A percentile compares a stretch with the other conserved stretches of the same genome.
These are phyloP conservation scores for Cynara cardunculus DNA, from an alignment of 129 eudicot genomes.

Conservation along the genomic window DNA sequence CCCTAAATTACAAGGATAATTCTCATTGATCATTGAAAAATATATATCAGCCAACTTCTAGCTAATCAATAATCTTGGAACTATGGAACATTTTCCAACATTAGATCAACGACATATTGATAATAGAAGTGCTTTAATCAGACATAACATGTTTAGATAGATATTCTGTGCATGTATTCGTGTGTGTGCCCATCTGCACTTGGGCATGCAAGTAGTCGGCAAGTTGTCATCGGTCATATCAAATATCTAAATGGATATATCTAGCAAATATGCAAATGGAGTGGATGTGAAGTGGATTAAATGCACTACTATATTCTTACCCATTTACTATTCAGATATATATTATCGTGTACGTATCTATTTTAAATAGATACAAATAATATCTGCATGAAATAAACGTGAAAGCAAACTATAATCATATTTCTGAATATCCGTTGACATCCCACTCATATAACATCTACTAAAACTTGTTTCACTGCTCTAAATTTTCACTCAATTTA, in stretches of 20 bases:
- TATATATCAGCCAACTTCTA: not conserved
- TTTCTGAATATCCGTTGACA: conserved; percentile 5
- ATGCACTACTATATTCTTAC: not conserved
- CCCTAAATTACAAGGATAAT: not conserved
- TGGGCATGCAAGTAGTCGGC: not conserved
- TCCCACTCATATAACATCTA: not conserved
- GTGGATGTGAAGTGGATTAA: not conserved
- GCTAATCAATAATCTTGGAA: not conserved
- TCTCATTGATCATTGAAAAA: not conserved
- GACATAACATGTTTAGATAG: not conserved
- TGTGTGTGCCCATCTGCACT: not conserved
- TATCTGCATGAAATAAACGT: not conserved
- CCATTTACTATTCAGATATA: not conserved
- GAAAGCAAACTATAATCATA: not conserved
- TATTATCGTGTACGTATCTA: not conserved
- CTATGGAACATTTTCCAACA: not conserved
- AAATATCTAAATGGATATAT: not conserved
- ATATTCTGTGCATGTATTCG: not conserved
- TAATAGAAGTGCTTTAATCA: not conserved
- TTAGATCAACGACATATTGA: not conserved
- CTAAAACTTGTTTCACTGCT: not conserved
- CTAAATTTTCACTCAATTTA: not conserved
- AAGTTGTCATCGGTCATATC: no score
- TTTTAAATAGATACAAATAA: not conserved
- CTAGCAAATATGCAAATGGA: not conserved